Percentiles rank a stretch among this genome's conserved stretches.
These are phyloP conservation scores for Blastobotrys raffinosifermentans DNA, from an alignment of 1,139 yeast species.

Conservation along the genomic window DNA sequence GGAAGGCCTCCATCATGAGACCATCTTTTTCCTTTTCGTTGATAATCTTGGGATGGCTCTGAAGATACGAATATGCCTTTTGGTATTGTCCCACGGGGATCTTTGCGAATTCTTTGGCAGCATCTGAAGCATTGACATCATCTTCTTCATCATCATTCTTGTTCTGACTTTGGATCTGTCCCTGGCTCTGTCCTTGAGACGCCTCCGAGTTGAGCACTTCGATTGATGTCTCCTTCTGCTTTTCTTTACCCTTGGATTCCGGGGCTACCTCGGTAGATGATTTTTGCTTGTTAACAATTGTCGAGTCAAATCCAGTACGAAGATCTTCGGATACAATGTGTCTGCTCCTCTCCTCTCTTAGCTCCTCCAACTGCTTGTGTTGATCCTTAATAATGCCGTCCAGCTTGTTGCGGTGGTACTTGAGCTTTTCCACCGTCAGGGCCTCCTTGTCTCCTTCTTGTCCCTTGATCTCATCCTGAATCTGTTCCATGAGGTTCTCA, in stretches of 20 bases:
- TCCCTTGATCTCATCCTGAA: conserved; percentile 54
- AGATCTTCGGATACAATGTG: conserved; percentile 88
- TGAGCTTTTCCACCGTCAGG: conserved; percentile 24
- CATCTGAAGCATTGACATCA: conserved; percentile 49
- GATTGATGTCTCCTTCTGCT: conserved; percentile 23
- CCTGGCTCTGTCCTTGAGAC: conserved; percentile 12
- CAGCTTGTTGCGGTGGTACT: conserved; percentile 33
- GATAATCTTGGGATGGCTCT: conserved; percentile 61
- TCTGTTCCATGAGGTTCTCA: conserved; percentile 74
- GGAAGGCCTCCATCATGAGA: conserved; percentile 88
- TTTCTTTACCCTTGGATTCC: conserved; percentile 10
- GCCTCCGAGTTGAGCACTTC: conserved; percentile 32
- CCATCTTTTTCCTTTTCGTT: conserved; percentile 88
- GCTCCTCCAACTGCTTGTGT: conserved; percentile 56
- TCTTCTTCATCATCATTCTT: conserved; percentile 34
- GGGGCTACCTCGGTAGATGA: conserved; percentile 15
- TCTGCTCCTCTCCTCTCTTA: conserved; percentile 62
- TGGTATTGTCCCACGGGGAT: conserved; percentile 46
- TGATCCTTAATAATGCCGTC: conserved; percentile 47
- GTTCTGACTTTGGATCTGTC: conserved; percentile 9
- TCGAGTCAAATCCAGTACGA: conserved; percentile 89
- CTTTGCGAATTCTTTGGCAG: conserved; percentile 59
- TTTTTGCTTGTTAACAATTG: conserved; percentile 61
- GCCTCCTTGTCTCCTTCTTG: conserved; percentile 29
- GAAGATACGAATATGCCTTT: conserved; percentile 47